A percentile compares a stretch with the other conserved stretches of the same genome.
phyloP scores from a whole-genome alignment of 2,329 filamentous ascomycete species.

The Dothideomycetes sp. region DNA sequence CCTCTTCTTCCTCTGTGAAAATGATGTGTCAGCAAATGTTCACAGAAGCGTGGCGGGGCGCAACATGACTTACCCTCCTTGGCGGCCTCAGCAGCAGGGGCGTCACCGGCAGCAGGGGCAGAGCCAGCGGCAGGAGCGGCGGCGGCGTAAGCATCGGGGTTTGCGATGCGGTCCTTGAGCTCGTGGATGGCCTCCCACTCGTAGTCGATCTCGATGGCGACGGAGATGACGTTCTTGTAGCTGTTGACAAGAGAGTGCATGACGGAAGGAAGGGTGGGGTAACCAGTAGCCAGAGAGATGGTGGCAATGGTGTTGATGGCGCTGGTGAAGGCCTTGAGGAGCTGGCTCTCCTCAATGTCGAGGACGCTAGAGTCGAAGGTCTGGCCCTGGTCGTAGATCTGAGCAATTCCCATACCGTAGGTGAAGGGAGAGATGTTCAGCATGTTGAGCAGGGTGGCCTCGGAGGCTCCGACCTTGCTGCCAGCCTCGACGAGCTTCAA shows the following conservation, averaged over 20 bases:
- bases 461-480: slow-evolving; percentile 93
- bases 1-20: slow-evolving; percentile 47
- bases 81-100: slow-evolving; percentile 46
- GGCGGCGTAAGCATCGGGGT: slow-evolving; percentile 91
- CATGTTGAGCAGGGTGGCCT: slow-evolving; percentile 99
- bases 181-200: slow-evolving; percentile 93
- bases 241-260: slow-evolving; percentile 93
- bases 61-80: slow-evolving; percentile 35
- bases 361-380: slow-evolving; percentile 76
- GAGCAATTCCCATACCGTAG: slow-evolving; percentile 91
- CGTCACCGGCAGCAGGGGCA: slow-evolving; percentile 42
- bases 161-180: slow-evolving; percentile 99
- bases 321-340: slow-evolving; percentile 70
- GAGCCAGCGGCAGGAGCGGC: slow-evolving; percentile 63
- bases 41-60: too few species aligned
- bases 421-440: slow-evolving; percentile 99
- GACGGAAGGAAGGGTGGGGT: slow-evolving; percentile 91
- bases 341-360: slow-evolving; percentile 90
- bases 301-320: slow-evolving; percentile 81
- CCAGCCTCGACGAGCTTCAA: slow-evolving; percentile 94
- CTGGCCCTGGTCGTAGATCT: slow-evolving; percentile 98
- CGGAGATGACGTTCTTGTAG: slow-evolving; percentile 93
- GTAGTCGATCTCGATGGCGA: slow-evolving; percentile 84
- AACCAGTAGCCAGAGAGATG: slow-evolving; percentile 87
- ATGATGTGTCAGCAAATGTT: not conserved